Base-by-base conservation (phyloP, 306 rosid species). In the Rosa chinensis region DNA sequence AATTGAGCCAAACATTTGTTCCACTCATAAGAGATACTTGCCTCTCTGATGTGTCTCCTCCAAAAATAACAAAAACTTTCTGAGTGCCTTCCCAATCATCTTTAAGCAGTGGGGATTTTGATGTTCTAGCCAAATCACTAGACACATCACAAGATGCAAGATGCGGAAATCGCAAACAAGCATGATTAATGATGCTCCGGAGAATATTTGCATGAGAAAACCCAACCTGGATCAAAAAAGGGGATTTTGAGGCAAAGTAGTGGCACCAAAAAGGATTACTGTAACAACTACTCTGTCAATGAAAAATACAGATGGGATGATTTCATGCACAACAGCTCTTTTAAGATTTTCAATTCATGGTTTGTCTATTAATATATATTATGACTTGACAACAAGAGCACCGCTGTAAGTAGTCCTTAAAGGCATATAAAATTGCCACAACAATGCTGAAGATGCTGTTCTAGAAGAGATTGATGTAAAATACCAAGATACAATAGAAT, bases 21-120 rank as follows among this genome's bases (percentile, higher is more conserved):
- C 97, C 99, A 48, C 99, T 92, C 97, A 94, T 94, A 76, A 94
- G 99, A 75, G 99, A 94, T 77, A 94, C 99, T 89, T 94, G 99
- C 66, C 99, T 94, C 88, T 94, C 97, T 70, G 99, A 94, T 49
- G 97, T 91, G 85, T 91, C 86, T 70, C 99, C 99, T 80, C 99
- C 97, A 86, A 94, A 92, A 84, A 94, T 86, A 84, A 94, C 95
- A 88, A 89, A 92, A 82, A 89, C 97, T 83, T 94, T 94, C 49
- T 28, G 82, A 79, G 67, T 75, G 62, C 86, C 88, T 78, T 86
- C 82, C 67, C 28, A n/a, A 72, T 12, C 83, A 80, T 78, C 79
- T 59, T 81, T 86, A 76, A 45, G 45, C 72, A 72, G 74, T 20
- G 86, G 78, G 69, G 85, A 84, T 68, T 82, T 78, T 74, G 86